phyloP scores from a whole-genome alignment of 2,329 filamentous ascomycete genomes.

The Penicillium crustosum region DNA sequence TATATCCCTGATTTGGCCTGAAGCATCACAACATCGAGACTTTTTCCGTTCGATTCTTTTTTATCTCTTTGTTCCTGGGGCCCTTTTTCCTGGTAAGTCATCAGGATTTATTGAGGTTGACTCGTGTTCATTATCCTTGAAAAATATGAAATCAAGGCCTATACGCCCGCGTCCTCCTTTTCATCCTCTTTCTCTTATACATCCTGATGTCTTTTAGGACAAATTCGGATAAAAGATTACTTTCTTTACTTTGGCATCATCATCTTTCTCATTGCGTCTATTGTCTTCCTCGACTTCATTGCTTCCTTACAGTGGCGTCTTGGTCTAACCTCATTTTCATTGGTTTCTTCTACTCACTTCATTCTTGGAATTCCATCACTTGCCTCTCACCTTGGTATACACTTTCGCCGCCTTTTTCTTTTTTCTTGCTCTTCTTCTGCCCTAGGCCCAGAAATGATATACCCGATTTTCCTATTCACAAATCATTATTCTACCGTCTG shows the following conservation, averaged over 20 bases:
- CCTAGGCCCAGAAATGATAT: conserved; percentile 22
- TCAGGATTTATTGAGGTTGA: not conserved
- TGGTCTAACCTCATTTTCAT: conserved; percentile 4
- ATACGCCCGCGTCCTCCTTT: not conserved
- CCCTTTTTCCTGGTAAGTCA: not conserved
- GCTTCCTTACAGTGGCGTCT: not conserved
- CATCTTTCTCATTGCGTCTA: not conserved
- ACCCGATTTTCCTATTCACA: conserved; percentile 13
- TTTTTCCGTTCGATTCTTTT: conserved; percentile 5
- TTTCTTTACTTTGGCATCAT: not conserved
- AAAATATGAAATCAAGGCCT: not conserved
- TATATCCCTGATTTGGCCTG: conserved; percentile 31
- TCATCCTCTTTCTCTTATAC: not conserved
- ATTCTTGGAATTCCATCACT: conserved; percentile 3
- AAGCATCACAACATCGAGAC: conserved; percentile 24
- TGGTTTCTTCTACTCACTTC: conserved; percentile 4
- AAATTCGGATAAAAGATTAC: not conserved
- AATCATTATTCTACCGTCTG: not conserved
- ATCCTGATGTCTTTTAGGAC: not conserved
- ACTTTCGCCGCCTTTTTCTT: not conserved
- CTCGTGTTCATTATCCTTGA: not conserved
- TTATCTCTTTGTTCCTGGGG: conserved; percentile 1
- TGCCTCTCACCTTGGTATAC: conserved; percentile 3
- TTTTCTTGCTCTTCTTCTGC: conserved; percentile 4
- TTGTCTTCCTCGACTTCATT: not conserved